Percentiles rank a stretch among this genome's conserved stretches.
Evolutionary conservation across 345 rosid genomes (phyloP).

Genomic region (Raphanus sativus): DNA sequence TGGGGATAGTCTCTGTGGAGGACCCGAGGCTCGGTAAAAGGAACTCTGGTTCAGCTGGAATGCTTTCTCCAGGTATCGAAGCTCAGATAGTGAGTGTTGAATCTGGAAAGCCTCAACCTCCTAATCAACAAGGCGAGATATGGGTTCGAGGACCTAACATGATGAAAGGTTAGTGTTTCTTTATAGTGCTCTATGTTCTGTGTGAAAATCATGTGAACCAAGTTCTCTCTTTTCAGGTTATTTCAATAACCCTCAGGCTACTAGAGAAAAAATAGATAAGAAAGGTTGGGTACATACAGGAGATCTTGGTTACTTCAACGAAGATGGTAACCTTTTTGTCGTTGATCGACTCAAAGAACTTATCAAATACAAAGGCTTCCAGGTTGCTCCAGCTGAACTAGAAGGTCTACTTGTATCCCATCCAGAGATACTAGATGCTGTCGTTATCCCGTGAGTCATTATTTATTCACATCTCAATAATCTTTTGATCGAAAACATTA

Average conservation of each 20-base stretch:
- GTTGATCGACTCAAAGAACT: constrained; percentile 93
- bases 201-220: neutral
- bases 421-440: constrained; percentile 79
- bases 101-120: constrained; percentile 67
- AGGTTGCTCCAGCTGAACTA: constrained; percentile 98
- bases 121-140: constrained; percentile 71
- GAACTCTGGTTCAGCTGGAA: constrained; percentile 73
- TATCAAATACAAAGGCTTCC: constrained; percentile 89
- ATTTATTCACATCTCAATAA: neutral
- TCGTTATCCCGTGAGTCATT: constrained; percentile 81
- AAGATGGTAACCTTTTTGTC: constrained; percentile 63
- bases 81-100: constrained; percentile 66
- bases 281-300: constrained; percentile 91
- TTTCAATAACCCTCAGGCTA: constrained; percentile 71
- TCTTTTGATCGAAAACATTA: neutral
- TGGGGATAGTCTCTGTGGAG: constrained; percentile 63
- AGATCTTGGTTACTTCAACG: constrained; percentile 89
- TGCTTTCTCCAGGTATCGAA: constrained; percentile 67
- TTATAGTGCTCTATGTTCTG: neutral
- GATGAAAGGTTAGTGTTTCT: constrained; percentile 71
- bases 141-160: constrained; percentile 91
- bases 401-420: constrained; percentile 95
- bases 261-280: constrained; percentile 67
- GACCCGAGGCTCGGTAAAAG: constrained; percentile 44
- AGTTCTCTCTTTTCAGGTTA: constrained; percentile 56